A percentile compares a stretch with the other conserved stretches of the same genome.
These are phyloP conservation scores for Salix suchowensis DNA, from an alignment of 345 rosid species.

Conservation along the genomic window DNA sequence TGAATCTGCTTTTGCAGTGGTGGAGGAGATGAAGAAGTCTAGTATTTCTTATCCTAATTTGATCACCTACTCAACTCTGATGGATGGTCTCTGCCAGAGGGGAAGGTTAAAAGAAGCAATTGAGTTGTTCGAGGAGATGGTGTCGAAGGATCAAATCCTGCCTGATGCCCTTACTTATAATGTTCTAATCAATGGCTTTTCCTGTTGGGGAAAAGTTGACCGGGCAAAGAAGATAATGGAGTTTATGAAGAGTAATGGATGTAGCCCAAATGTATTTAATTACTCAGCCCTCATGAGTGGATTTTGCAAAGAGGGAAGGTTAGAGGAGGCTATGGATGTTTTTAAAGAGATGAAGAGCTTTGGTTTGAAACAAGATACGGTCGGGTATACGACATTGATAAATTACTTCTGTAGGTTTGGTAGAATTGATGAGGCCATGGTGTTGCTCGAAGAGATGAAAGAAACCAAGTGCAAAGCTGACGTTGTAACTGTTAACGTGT, in stretches of 20 bases:
- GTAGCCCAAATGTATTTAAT: constrained; percentile 58
- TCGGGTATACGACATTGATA: constrained; percentile 74
- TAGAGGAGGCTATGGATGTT: constrained; percentile 49
- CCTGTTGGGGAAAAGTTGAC: constrained; percentile 60
- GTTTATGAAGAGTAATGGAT: constrained; percentile 79
- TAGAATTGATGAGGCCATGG: constrained; percentile 46
- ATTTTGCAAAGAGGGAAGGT: constrained; percentile 52
- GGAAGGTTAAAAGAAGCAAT: constrained; percentile 70
- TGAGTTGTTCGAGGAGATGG: constrained; percentile 74
- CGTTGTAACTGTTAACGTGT: constrained; percentile 60
- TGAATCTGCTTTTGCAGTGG: constrained; percentile 54
- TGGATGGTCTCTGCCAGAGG: constrained; percentile 51
- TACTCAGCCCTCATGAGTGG: constrained; percentile 73
- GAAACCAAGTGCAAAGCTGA: constrained; percentile 61
- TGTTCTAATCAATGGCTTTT: constrained; percentile 76
- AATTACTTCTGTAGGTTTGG: constrained; percentile 59
- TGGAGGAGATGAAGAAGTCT: constrained; percentile 69
- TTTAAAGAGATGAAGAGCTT: constrained; percentile 56
- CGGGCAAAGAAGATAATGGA: constrained; percentile 67
- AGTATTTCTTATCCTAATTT: constrained; percentile 60
- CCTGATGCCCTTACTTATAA: constrained; percentile 79
- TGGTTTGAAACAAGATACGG: constrained; percentile 59
- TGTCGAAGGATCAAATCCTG: constrained; percentile 57
- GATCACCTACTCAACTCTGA: constrained; percentile 71
- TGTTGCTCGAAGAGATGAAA: constrained; percentile 69